phyloP scores from a whole-genome alignment of 768 basidiomycete genomes.

The Postia placenta region DNA sequence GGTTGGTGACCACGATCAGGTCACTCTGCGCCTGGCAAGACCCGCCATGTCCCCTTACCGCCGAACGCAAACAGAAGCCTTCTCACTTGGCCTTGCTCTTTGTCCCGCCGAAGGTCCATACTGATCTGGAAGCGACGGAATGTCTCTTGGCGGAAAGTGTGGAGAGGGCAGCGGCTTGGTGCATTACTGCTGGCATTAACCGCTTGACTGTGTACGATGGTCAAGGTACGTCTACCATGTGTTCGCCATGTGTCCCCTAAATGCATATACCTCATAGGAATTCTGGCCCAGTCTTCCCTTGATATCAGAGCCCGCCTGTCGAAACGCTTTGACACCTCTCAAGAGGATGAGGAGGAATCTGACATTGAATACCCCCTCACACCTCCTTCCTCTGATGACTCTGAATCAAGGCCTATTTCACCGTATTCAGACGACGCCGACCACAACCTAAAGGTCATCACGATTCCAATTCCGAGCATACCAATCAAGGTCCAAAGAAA shows the following conservation, averaged over 20 bases:
- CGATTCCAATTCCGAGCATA: conserved; percentile 6
- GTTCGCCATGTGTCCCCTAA: conserved; percentile 10
- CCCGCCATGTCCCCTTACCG: conserved; percentile 42
- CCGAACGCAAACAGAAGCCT: conserved; percentile 53
- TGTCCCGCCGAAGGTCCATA: conserved; percentile 33
- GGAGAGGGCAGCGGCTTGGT: conserved; percentile 52
- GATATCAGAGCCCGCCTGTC: conserved; percentile 34
- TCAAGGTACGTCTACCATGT: conserved; percentile 41
- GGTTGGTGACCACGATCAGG: conserved; percentile 34
- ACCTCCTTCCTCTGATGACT: conserved; percentile 71
- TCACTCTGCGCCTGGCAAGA: conserved; percentile 23
- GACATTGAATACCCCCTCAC: conserved; percentile 69
- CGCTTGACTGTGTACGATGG: conserved; percentile 70
- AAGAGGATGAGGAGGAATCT: conserved; percentile 30
- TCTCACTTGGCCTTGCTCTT: conserved; percentile 64
- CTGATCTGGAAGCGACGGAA: conserved; percentile 31
- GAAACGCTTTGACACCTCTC: conserved; percentile 3
- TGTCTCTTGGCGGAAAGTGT: conserved; percentile 47
- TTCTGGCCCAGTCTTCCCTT: conserved; percentile 20
- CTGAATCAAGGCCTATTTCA: conserved; percentile 58
- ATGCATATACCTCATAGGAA: no score
- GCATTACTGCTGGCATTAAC: conserved; percentile 51
- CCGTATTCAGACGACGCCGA: conserved; percentile 27
- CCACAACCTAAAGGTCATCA: conserved; percentile 17
- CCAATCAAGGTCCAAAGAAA: conserved; percentile 3